Evolutionary conservation across 768 basidiomycete genomes (phyloP), one percentile per base, ranked within the genome.

Genomic region (Kwoniella newhampshirensis): DNA sequence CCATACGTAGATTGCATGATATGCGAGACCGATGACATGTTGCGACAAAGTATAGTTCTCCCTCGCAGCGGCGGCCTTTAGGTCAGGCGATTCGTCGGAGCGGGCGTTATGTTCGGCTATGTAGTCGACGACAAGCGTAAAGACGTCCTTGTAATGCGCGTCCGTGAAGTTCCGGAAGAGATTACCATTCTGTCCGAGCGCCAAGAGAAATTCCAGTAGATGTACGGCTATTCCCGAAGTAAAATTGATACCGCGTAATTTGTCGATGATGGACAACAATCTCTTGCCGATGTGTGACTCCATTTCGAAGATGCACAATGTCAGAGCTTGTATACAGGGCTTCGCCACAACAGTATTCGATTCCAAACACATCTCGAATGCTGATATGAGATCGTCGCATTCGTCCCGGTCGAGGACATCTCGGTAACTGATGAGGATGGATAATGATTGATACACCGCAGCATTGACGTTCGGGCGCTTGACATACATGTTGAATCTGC

Each of bases 161-260:
- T 92, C 89, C 2, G 88, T 91, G 66, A 99, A 88, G 75, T 96
- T 98, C 54, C 85, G 85, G 74, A 91, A 88, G 5, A 98, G 79
- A 5, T 82, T 77, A 1, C 84, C 86, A 13, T 87, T 82, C 1
- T 91, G 89, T 2, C 89, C 91, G 42, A 96, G 82, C 59, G 96
- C 86, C 40, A 85, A 82, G 21, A 98, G 82, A 74, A 98, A 89
- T 60, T 89, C 89, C 57, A 98, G 84, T 73, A 98, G 93, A 72
- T 98, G 93, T n/a, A 93, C 87, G 5, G 91, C 87, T 83, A 97
- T 87, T 58, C 86, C 86, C 2, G 91, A 85, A 51, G 89, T 91
- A 0, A 90, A 90, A 86, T 97, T 93, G 77, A 98, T 94, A 73
- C 89, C 87, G 15, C 61, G 61, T 26, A 98, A 82, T 75, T 89